phyloP scores from a whole-genome alignment of 176 grass and related monocot species.

The Saccharum spontaneum region DNA sequence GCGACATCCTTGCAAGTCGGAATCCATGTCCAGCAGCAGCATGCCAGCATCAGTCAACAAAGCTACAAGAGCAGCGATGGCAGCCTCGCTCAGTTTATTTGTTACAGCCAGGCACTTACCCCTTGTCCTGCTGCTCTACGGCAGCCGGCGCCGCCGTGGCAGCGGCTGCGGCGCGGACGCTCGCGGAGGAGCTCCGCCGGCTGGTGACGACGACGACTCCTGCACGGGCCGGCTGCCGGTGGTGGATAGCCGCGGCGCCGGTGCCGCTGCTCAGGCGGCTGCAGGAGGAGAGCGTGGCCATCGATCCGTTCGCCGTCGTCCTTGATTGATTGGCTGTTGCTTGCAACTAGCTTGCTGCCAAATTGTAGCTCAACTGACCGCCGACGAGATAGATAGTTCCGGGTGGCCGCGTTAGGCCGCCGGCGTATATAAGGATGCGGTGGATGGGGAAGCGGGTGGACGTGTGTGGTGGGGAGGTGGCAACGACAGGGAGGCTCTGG shows the following conservation, averaged over 20 bases:
- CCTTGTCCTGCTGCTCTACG: conserved; percentile 13
- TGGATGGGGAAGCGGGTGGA: not conserved
- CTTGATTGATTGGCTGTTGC: not conserved
- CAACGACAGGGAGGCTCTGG: conserved; percentile 19
- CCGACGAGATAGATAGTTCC: not conserved
- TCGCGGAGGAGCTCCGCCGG: conserved; percentile 26
- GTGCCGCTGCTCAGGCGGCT: conserved; percentile 36
- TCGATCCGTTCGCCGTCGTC: not conserved
- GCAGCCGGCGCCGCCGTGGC: conserved; percentile 14
- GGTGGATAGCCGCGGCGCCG: conserved; percentile 26
- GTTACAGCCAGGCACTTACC: not conserved
- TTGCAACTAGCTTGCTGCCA: not conserved
- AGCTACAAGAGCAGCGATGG: not conserved
- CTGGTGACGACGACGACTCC: conserved; percentile 8
- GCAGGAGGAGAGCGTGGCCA: conserved; percentile 54
- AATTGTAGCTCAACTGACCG: not conserved
- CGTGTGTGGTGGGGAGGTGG: conserved; percentile 44
- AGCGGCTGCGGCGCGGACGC: conserved; percentile 1
- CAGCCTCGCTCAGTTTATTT: not conserved
- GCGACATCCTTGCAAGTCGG: conserved; percentile 32
- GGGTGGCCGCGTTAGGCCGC: not conserved
- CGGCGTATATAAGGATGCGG: conserved; percentile 21
- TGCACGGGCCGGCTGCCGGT: not conserved
- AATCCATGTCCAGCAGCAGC: not conserved
- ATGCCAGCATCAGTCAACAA: not conserved